Conservation (phyloP, 768 basidiomycete genomes). For the Tylopilus sp. region DNA sequence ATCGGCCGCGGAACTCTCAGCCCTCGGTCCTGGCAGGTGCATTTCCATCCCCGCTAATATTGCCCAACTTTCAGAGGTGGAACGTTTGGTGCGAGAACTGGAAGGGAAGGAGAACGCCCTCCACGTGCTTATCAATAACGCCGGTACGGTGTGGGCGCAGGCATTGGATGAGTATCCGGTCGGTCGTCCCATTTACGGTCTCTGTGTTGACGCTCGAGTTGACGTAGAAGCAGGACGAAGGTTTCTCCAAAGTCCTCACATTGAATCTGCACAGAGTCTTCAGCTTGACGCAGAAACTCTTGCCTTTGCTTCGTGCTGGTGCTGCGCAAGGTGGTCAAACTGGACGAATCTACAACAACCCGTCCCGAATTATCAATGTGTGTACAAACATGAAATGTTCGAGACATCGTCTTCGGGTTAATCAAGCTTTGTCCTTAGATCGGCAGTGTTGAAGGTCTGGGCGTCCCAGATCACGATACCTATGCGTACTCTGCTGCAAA, state of each 20-base stretch:
- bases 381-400: slow-evolving; percentile 13
- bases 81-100: slow-evolving; percentile 49
- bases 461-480: slow-evolving; percentile 54
- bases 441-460: slow-evolving; percentile 57
- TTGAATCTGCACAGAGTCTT: slow-evolving; percentile 64
- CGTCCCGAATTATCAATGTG: slow-evolving; percentile 60
- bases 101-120: slow-evolving; percentile 48
- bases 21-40: slow-evolving; percentile 53
- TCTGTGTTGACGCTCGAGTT: neutral
- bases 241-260: slow-evolving; percentile 58
- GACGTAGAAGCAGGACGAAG: slow-evolving; percentile 40
- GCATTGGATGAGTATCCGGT: slow-evolving; percentile 46
- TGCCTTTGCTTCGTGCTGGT: slow-evolving; percentile 52
- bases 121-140: slow-evolving; percentile 63
- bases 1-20: slow-evolving; percentile 50
- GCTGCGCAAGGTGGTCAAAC: slow-evolving; percentile 38
- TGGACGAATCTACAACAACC: slow-evolving; percentile 39
- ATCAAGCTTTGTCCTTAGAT: slow-evolving; percentile 36
- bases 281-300: slow-evolving; percentile 56
- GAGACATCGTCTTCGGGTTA: neutral
- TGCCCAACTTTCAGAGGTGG: slow-evolving; percentile 50
- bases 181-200: slow-evolving; percentile 1
- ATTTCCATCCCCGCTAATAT: slow-evolving; percentile 53
- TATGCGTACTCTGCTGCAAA: slow-evolving; percentile 68
- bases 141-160: slow-evolving; percentile 55